A percentile compares a stretch with the other conserved stretches of the same genome.
Evolutionary conservation across 2,329 filamentous ascomycete genomes (phyloP).

Genomic region (Aspergillus ochraceoroseus): DNA sequence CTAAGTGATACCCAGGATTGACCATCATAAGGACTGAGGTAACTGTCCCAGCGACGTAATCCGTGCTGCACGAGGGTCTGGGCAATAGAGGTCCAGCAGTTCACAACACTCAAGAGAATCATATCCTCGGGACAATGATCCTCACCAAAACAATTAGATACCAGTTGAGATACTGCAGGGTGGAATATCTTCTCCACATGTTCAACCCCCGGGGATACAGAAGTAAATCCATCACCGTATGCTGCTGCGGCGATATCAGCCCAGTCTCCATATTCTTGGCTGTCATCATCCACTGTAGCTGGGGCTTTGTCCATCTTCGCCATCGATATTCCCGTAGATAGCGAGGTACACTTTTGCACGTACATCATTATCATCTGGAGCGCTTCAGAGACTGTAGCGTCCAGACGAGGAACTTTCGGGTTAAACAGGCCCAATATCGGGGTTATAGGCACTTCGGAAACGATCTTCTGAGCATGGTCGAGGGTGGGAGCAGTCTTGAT

Average conservation of each 20-base stretch:
- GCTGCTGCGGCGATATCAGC: constrained; percentile 51
- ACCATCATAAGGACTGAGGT: constrained; percentile 51
- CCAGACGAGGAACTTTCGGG: constrained; percentile 42
- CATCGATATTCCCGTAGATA: constrained; percentile 16
- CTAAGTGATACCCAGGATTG: constrained; percentile 48
- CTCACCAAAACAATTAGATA: constrained; percentile 59
- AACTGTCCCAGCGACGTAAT: constrained; percentile 52
- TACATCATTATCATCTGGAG: constrained; percentile 48
- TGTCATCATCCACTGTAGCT: constrained; percentile 51
- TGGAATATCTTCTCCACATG: constrained; percentile 45
- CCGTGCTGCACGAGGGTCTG: constrained; percentile 45
- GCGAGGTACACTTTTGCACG: constrained; percentile 27
- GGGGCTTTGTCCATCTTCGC: constrained; percentile 19
- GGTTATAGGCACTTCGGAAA: constrained; percentile 44
- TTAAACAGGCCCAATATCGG: constrained; percentile 52
- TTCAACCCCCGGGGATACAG: constrained; percentile 24
- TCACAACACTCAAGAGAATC: constrained; percentile 49
- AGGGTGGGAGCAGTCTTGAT: constrained; percentile 42
- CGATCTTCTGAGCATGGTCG: constrained; percentile 41
- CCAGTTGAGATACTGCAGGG: constrained; percentile 49
- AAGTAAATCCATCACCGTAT: constrained; percentile 29
- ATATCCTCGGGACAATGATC: constrained; percentile 53
- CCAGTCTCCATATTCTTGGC: constrained; percentile 61
- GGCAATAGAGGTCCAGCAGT: constrained; percentile 53
- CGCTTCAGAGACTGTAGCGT: constrained; percentile 47